These are phyloP conservation scores for Huntiella decipiens DNA, from an alignment of 2,329 filamentous ascomycete genomes.

Conservation along the genomic window DNA sequence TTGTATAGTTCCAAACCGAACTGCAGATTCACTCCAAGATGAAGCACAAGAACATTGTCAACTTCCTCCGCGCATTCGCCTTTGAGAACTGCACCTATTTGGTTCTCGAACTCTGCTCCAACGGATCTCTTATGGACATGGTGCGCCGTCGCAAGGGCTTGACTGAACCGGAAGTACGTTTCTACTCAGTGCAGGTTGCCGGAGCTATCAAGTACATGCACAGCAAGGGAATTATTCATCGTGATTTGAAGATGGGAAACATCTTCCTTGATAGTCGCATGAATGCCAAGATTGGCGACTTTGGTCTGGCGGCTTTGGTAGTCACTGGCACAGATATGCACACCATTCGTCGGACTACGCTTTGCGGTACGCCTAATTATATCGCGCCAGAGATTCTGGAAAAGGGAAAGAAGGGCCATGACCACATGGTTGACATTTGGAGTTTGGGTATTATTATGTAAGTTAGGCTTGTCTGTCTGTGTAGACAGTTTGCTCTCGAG, in stretches of 20 bases:
- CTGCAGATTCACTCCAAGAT: conserved; percentile 98
- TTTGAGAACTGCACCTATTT: conserved; percentile 82
- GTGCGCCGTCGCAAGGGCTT: conserved; percentile 80
- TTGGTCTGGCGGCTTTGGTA: conserved; percentile 79
- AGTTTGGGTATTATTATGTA: conserved; percentile 92
- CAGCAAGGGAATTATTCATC: conserved; percentile 83
- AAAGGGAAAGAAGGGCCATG: conserved; percentile 84
- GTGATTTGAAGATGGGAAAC: conserved; percentile 95
- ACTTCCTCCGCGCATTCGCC: conserved; percentile 85
- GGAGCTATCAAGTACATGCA: conserved; percentile 98
- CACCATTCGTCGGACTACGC: conserved; percentile 67
- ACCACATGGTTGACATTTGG: conserved; percentile 97
- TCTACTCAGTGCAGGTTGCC: conserved; percentile 85
- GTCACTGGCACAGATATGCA: conserved; percentile 82
- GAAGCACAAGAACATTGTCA: conserved; percentile 85
- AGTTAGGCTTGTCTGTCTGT: conserved; percentile 17
- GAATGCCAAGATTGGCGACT: conserved; percentile 97
- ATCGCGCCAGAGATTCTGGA: conserved; percentile 93
- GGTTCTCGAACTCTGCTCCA: conserved; percentile 82
- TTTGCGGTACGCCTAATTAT: conserved; percentile 96
- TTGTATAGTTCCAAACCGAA: conserved; percentile 51
- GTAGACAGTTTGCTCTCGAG: no score
- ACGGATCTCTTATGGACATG: conserved; percentile 95
- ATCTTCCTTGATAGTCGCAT: conserved; percentile 86
- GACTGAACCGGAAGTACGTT: conserved; percentile 82